phyloP scores from a whole-genome alignment of 768 basidiomycete genomes.

The Pulveroboletus sp. region DNA sequence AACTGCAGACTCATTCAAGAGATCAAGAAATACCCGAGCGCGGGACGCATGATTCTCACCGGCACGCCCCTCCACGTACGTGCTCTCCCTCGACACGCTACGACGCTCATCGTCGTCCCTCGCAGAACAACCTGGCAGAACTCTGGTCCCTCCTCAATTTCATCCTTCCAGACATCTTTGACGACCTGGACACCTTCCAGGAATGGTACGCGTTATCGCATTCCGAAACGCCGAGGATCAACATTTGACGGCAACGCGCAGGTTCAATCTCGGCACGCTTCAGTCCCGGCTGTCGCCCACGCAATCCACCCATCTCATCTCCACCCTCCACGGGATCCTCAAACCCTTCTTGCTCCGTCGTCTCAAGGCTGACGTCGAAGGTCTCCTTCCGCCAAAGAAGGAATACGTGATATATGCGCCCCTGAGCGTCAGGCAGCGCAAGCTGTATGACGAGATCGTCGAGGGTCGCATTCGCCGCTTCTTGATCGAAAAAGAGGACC shows the following conservation, averaged over 20 bases:
- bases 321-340: slow-evolving; percentile 82
- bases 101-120: too few species aligned
- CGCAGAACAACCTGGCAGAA: slow-evolving; percentile 95
- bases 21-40: slow-evolving; percentile 81
- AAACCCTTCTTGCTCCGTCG: slow-evolving; percentile 93
- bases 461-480: slow-evolving; percentile 66
- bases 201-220: slow-evolving; percentile 55
- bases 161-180: slow-evolving; percentile 90
- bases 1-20: slow-evolving; percentile 87
- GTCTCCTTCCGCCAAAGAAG: slow-evolving; percentile 81
- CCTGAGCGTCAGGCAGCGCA: slow-evolving; percentile 75
- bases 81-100: too few species aligned
- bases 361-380: slow-evolving; percentile 84
- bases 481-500: slow-evolving; percentile 39
- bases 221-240: background rate
- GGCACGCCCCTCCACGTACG: slow-evolving; percentile 93
- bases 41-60: slow-evolving; percentile 88
- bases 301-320: slow-evolving; percentile 64
- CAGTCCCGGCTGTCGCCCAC: slow-evolving; percentile 52
- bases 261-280: slow-evolving; percentile 71
- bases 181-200: slow-evolving; percentile 85
- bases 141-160: slow-evolving; percentile 96
- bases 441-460: slow-evolving; percentile 78
- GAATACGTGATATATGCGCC: slow-evolving; percentile 94
- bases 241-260: slow-evolving; percentile 23